Percentiles rank a stretch among this genome's conserved stretches.
Evolutionary conservation across 306 rosid genomes (phyloP).

Genomic region (Cercis canadensis): DNA sequence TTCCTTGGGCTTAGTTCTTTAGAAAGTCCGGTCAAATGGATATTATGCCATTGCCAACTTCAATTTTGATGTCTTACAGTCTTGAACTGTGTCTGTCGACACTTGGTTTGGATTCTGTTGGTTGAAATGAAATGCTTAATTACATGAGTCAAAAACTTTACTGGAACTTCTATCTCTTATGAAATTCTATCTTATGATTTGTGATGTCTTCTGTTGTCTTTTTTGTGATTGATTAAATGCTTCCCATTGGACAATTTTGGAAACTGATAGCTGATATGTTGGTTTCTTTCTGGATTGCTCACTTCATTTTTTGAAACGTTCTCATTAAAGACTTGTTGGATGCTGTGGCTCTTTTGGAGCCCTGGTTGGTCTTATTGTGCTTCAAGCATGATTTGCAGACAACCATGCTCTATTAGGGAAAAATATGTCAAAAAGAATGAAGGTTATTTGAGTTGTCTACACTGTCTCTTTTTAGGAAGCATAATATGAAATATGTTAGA

Average conservation of each 20-base stretch:
- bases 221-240: not conserved
- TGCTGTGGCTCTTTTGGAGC: constrained; percentile 1
- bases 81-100: no score
- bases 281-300: not conserved
- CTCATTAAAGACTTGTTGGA: constrained; percentile 11
- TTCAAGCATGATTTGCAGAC: not conserved
- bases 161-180: not conserved
- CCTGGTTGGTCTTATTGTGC: not conserved
- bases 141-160: not conserved
- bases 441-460: constrained; percentile 12
- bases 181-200: not conserved
- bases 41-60: no score
- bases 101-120: no score
- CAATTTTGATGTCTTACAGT: no score
- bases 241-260: not conserved
- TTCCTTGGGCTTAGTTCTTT: no score
- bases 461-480: not conserved
- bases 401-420: not conserved
- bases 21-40: no score
- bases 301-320: not conserved
- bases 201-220: not conserved
- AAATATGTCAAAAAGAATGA: constrained; percentile 6
- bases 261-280: not conserved
- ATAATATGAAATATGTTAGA: constrained; percentile 9
- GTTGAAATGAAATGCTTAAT: not conserved